Conservation (phyloP, 768 basidiomycete genomes). For the Boletus sp. region DNA sequence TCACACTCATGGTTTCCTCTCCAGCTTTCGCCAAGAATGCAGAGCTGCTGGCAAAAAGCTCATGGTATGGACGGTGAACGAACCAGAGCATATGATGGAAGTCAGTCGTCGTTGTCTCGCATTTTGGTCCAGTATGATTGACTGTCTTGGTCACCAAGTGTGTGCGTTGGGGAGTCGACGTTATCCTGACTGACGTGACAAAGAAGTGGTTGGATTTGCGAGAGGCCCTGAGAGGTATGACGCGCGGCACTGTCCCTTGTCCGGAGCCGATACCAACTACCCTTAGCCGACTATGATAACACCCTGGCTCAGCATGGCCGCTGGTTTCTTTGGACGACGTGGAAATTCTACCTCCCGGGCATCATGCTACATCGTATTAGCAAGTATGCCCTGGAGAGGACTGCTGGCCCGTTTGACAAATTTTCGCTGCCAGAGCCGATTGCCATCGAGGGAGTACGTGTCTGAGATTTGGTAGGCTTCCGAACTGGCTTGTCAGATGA, state of each 20-base stretch:
- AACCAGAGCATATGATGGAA: conserved; percentile 87
- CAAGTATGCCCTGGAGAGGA: conserved; percentile 41
- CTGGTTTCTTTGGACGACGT: conserved; percentile 71
- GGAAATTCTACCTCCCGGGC: conserved; percentile 55
- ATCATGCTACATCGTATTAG: conserved; percentile 29
- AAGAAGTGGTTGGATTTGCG: conserved; percentile 65
- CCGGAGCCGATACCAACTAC: neutral
- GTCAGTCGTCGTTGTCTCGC: conserved; percentile 35
- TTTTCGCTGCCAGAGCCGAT: conserved; percentile 28
- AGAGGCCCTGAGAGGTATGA: conserved; percentile 51
- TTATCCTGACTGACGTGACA: conserved; percentile 75
- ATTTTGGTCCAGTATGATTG: neutral
- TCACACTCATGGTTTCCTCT: conserved; percentile 6
- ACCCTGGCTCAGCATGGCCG: conserved; percentile 60
- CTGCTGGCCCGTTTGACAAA: conserved; percentile 53
- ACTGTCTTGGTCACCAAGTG: conserved; percentile 41
- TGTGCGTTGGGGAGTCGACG: conserved; percentile 74
- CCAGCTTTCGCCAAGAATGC: conserved; percentile 79
- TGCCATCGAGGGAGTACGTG: conserved; percentile 11
- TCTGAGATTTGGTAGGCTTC: conserved; percentile 6
- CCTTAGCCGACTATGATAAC: conserved; percentile 63
- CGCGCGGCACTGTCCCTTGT: neutral
- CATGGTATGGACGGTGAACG: conserved; percentile 97
- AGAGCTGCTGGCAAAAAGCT: conserved; percentile 74
- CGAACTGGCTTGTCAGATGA: conserved; percentile 3